A percentile compares a stretch with the other conserved stretches of the same genome.
phyloP scores from a whole-genome alignment of 2,329 filamentous ascomycete species.

The Aschersonia sp. region DNA sequence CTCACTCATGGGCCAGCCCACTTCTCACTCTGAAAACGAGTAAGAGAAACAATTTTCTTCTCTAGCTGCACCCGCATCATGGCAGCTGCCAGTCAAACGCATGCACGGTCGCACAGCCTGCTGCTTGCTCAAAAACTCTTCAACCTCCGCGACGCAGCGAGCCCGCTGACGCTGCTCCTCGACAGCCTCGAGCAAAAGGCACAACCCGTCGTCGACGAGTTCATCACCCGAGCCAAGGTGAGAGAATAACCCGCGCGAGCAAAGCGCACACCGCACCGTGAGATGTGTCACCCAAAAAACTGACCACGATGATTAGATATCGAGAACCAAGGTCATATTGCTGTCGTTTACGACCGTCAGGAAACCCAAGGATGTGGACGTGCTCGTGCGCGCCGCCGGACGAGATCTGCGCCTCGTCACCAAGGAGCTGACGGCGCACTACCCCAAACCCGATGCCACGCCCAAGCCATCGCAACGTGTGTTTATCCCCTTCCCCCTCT shows the following conservation, averaged over 20 bases:
- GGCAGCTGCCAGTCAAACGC: slow-evolving; percentile 42
- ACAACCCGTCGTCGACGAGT: slow-evolving; percentile 54
- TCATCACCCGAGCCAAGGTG: slow-evolving; percentile 62
- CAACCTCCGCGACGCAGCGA: slow-evolving; percentile 62
- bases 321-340: slow-evolving; percentile 57
- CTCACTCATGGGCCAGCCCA: too few relatives aligned
- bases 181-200: slow-evolving; percentile 77
- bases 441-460: slow-evolving; percentile 22
- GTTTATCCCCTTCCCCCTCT: too few relatives aligned
- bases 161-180: slow-evolving; percentile 73
- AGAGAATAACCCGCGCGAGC: neutral
- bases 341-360: slow-evolving; percentile 64
- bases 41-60: too few relatives aligned
- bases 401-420: slow-evolving; percentile 41
- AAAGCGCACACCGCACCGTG: neutral
- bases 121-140: slow-evolving; percentile 72
- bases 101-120: slow-evolving; percentile 71
- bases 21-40: too few relatives aligned
- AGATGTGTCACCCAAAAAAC: neutral
- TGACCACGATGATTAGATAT: slow-evolving; percentile 22
- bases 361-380: slow-evolving; percentile 48
- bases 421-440: slow-evolving; percentile 43
- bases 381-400: slow-evolving; percentile 50
- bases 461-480: slow-evolving; percentile 11
- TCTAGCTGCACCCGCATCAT: slow-evolving; percentile 19